These are phyloP conservation scores for Aegle marmelos DNA, from an alignment of 345 rosid species.

Conservation along the genomic window DNA sequence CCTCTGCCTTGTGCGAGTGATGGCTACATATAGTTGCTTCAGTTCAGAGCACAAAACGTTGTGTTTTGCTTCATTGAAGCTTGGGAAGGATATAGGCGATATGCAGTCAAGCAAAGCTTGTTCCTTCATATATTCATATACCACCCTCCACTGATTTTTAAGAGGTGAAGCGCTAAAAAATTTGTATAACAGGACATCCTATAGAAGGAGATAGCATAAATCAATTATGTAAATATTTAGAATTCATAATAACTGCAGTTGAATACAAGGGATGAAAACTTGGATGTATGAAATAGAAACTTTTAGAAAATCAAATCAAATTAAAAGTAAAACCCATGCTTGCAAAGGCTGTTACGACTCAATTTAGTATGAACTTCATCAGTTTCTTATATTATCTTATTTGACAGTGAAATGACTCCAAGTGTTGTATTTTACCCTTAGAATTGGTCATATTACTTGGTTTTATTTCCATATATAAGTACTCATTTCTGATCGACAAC, in stretches of 20 bases:
- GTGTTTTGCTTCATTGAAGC: conserved; percentile 34
- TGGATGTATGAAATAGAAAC: background rate
- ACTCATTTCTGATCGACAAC: too few species aligned
- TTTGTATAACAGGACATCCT: conserved; percentile 53
- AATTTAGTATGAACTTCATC: too few species aligned
- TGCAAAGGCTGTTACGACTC: too few species aligned
- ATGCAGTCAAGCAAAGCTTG: conserved; percentile 23
- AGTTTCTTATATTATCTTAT: too few species aligned
- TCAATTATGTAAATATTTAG: background rate
- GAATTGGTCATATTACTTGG: too few species aligned
- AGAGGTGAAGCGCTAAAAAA: conserved; percentile 49
- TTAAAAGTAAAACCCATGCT: too few species aligned
- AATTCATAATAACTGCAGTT: background rate
- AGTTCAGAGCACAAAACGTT: conserved; percentile 47
- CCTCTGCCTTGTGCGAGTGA: conserved; percentile 55
- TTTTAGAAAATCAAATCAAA: background rate
- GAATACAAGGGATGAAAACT: background rate
- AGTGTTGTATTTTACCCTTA: too few species aligned
- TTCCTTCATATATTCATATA: conserved; percentile 41
- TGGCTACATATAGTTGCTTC: conserved; percentile 50
- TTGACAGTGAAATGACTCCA: too few species aligned
- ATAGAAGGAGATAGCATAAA: background rate
- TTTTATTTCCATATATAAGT: too few species aligned
- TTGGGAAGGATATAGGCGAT: conserved; percentile 19
- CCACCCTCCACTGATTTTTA: conserved; percentile 45